phyloP scores from a whole-genome alignment of 2,329 filamentous ascomycete genomes.

The Colletotrichum tanaceti region DNA sequence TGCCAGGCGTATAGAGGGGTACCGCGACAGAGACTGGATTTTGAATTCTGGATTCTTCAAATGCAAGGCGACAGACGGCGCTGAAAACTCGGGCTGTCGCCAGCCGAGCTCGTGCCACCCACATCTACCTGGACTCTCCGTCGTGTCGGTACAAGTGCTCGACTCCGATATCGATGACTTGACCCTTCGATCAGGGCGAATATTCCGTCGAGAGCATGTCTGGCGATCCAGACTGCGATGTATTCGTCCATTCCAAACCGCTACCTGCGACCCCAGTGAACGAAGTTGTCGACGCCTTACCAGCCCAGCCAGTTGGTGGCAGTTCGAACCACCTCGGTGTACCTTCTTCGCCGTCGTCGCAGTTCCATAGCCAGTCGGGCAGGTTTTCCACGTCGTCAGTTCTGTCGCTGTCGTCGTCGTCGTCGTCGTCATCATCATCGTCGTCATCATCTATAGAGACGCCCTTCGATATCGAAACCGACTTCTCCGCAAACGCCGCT shows the following conservation, averaged over 20 bases:
- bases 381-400: slow-evolving; percentile 16
- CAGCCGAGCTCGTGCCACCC: background rate
- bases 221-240: slow-evolving; percentile 28
- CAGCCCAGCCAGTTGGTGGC: slow-evolving; percentile 14
- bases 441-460: slow-evolving; percentile 13
- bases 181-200: slow-evolving; percentile 13
- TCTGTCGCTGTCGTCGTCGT: slow-evolving; percentile 32
- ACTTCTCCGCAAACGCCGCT: slow-evolving; percentile 47
- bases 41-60: background rate
- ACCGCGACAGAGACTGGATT: background rate
- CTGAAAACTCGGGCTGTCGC: background rate
- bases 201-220: slow-evolving; percentile 18
- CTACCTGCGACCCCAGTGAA: slow-evolving; percentile 3
- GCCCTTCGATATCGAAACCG: slow-evolving; percentile 32
- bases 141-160: slow-evolving; percentile 21
- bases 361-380: slow-evolving; percentile 40
- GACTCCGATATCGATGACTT: slow-evolving; percentile 14
- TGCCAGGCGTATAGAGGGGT: background rate
- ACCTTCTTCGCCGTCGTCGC: slow-evolving; percentile 30
- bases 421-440: too few species aligned
- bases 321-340: slow-evolving; percentile 23
- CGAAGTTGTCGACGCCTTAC: slow-evolving; percentile 18
- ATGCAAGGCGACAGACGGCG: background rate
- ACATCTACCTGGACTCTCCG: background rate
- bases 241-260: slow-evolving; percentile 28